Conservation (phyloP, 192 early-diverging fungal genomes). For the Lobosporangium transversale region DNA sequence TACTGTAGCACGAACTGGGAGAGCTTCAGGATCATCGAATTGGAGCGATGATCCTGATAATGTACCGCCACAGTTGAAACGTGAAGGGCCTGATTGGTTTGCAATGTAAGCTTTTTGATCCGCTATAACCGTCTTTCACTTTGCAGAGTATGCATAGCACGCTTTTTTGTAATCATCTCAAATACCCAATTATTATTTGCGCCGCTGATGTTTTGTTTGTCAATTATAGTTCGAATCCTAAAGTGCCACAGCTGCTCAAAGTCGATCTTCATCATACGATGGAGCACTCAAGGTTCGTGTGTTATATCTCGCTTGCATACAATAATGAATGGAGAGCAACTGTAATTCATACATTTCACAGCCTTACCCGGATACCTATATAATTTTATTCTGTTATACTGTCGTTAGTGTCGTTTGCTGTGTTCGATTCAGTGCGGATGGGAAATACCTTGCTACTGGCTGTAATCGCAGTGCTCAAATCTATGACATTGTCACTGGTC, state of each 20-base stretch:
- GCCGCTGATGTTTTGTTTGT: not conserved
- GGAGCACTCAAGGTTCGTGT: slow-evolving; percentile 56
- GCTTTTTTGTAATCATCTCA: too few species aligned
- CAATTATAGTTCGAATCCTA: slow-evolving; percentile 67
- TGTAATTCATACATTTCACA: too few species aligned
- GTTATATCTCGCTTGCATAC: too few species aligned
- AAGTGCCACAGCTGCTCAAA: slow-evolving; percentile 68
- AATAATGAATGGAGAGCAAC: too few species aligned
- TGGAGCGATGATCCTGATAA: slow-evolving; percentile 73
- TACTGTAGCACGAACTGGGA: slow-evolving; percentile 11
- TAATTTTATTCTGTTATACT: too few species aligned
- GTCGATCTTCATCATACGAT: slow-evolving; percentile 71
- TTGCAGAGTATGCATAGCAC: too few species aligned
- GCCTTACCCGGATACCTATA: too few species aligned
- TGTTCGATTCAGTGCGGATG: slow-evolving; percentile 94
- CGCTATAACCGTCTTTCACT: too few species aligned
- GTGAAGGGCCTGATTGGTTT: slow-evolving; percentile 89
- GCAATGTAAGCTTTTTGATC: slow-evolving; percentile 75
- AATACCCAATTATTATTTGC: not conserved
- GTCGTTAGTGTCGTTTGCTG: slow-evolving; percentile 99
- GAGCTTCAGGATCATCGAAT: slow-evolving; percentile 20
- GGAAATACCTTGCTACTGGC: slow-evolving; percentile 91
- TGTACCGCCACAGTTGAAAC: slow-evolving; percentile 77
- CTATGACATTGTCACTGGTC: slow-evolving; percentile 81
- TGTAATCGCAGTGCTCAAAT: slow-evolving; percentile 93